Percentiles rank a stretch among this genome's conserved stretches.
Conservation (phyloP, 2,329 filamentous ascomycete genomes). For the Thermothelomyces thermophilus region DNA sequence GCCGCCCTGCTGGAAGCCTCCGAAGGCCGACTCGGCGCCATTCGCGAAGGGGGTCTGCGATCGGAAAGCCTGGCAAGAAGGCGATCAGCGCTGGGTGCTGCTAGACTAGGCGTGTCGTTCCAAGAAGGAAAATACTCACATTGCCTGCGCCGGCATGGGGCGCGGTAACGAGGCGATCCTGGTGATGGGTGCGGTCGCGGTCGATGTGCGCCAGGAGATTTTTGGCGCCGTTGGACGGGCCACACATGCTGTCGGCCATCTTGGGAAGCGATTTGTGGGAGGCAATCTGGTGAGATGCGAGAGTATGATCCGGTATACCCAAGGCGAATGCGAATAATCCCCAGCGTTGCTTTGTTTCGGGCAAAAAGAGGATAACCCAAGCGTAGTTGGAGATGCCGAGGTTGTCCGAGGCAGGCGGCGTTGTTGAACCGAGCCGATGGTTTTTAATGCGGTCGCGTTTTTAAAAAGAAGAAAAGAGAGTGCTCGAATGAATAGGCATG, state of each 20-base stretch:
- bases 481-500: slow-evolving; percentile 3
- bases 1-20: slow-evolving; percentile 21
- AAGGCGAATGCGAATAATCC: background rate
- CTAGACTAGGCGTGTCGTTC: background rate
- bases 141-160: slow-evolving; percentile 17
- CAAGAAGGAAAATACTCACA: slow-evolving; percentile 19
- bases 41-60: slow-evolving; percentile 13
- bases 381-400: slow-evolving; percentile 14
- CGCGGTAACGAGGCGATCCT: slow-evolving; percentile 51
- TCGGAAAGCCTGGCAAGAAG: slow-evolving; percentile 20
- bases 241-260: slow-evolving; percentile 51
- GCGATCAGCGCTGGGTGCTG: slow-evolving; percentile 8
- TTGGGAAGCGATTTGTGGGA: slow-evolving; percentile 14
- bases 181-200: slow-evolving; percentile 63
- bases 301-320: background rate
- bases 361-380: slow-evolving; percentile 1
- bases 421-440: slow-evolving; percentile 8
- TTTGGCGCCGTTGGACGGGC: slow-evolving; percentile 69
- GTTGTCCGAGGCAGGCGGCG: slow-evolving; percentile 10
- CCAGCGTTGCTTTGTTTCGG: background rate
- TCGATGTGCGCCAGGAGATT: slow-evolving; percentile 64
- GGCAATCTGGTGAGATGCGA: background rate
- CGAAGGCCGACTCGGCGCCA: slow-evolving; percentile 20
- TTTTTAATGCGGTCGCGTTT: background rate
- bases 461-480: slow-evolving; percentile 2